Evolutionary conservation across 129 eudicot species (phyloP).

Genomic region (Heracleum sosnowskyi): DNA sequence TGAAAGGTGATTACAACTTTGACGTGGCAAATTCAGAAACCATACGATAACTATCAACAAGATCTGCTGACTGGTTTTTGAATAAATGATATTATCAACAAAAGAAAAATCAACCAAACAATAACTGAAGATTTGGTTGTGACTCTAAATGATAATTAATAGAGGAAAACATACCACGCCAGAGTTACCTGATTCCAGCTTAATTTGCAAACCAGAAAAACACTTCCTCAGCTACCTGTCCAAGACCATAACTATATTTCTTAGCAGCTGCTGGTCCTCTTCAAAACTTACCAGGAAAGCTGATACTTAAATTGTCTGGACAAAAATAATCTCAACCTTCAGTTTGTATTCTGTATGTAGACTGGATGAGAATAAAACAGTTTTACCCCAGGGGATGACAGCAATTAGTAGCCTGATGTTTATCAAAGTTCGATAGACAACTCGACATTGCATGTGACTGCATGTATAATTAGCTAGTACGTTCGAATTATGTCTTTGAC

Average conservation of each 20-base stretch:
- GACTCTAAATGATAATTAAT: conserved; percentile 4
- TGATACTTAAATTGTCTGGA: not conserved
- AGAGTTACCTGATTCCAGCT: conserved; percentile 9
- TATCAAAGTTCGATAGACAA: too few species aligned
- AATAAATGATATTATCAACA: not conserved
- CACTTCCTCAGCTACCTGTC: not conserved
- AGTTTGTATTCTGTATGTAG: too few species aligned
- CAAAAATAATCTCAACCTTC: too few species aligned
- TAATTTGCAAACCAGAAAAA: conserved; percentile 4
- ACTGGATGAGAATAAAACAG: too few species aligned
- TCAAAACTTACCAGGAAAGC: not conserved
- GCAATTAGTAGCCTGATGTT: not conserved
- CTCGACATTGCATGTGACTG: too few species aligned
- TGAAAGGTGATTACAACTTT: not conserved
- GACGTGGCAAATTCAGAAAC: not conserved
- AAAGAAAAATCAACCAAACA: not conserved
- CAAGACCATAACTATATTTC: not conserved
- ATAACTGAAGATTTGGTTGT: not conserved
- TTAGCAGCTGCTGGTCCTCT: not conserved
- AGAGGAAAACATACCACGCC: not conserved
- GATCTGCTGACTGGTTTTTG: not conserved
- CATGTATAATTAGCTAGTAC: too few species aligned
- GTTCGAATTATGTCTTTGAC: too few species aligned
- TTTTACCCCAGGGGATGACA: too few species aligned
- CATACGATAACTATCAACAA: not conserved